phyloP scores from a whole-genome alignment of 495 filamentous ascomycete genomes.

The Aspergillus indologenus region DNA sequence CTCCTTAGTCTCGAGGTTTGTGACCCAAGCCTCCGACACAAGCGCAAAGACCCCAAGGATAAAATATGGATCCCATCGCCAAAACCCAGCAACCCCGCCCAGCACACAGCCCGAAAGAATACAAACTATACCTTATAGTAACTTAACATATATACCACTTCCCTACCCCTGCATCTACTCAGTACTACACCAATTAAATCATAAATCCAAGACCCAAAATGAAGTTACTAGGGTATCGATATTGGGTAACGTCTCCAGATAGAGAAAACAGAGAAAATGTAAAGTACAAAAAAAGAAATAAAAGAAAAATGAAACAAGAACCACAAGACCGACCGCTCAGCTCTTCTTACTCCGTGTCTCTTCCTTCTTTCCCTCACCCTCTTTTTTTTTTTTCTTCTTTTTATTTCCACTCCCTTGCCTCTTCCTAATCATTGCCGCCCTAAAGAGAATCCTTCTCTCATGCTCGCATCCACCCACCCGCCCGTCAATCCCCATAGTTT shows the following conservation, averaged over 20 bases:
- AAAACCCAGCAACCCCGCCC: no score
- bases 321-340: constrained; percentile 14
- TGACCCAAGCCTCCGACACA: no score
- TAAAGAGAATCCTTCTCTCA: no score
- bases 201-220: constrained; percentile 8
- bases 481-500: no score
- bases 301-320: constrained; percentile 18
- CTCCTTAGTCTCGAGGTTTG: no score
- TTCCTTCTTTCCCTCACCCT: constrained; percentile 1
- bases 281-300: constrained; percentile 24
- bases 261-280: constrained; percentile 19
- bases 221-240: constrained; percentile 46
- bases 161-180: neutral
- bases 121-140: no score
- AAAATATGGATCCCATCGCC: no score
- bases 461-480: no score
- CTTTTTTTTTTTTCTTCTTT: neutral
- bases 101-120: no score
- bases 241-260: constrained; percentile 30
- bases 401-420: neutral
- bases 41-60: no score
- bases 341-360: constrained; percentile 19
- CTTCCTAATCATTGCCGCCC: no score
- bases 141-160: no score
- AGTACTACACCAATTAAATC: neutral